These are phyloP conservation scores for Lodderomyces elongisporus DNA, from an alignment of 1,139 yeast genomes.

Conservation along the genomic window DNA sequence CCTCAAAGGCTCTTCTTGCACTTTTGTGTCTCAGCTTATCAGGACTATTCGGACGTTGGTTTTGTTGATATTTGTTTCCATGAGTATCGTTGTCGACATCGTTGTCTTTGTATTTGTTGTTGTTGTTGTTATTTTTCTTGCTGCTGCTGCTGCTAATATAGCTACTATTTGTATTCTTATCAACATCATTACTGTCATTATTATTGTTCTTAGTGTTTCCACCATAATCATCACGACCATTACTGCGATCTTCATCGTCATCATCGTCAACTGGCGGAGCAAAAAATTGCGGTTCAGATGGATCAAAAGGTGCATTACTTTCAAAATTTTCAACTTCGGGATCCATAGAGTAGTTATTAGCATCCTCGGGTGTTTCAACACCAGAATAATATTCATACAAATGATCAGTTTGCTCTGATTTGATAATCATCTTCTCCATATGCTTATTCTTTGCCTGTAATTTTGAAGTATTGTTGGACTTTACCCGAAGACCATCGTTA, in stretches of 20 bases:
- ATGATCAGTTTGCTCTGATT: conserved; percentile 82
- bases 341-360: conserved; percentile 51
- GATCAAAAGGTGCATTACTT: conserved; percentile 36
- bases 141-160: no score
- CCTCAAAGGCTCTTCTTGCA: conserved; percentile 1
- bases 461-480: conserved; percentile 70
- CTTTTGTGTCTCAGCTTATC: conserved; percentile 1
- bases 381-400: conserved; percentile 90
- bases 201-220: neutral
- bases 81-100: conserved; percentile 2
- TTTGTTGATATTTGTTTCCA: no score
- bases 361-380: conserved; percentile 63
- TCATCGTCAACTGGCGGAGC: conserved; percentile 34
- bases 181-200: neutral
- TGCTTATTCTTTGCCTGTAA: conserved; percentile 54
- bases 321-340: conserved; percentile 40
- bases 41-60: neutral
- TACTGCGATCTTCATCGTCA: conserved; percentile 14
- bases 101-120: no score
- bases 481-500: conserved; percentile 74
- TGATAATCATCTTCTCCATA: conserved; percentile 75
- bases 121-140: no score
- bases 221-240: neutral
- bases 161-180: neutral
- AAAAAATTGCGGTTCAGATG: conserved; percentile 47